These are phyloP conservation scores for Pelargonium exstipulatum DNA, from an alignment of 441 rosid species.

Conservation along the genomic window DNA sequence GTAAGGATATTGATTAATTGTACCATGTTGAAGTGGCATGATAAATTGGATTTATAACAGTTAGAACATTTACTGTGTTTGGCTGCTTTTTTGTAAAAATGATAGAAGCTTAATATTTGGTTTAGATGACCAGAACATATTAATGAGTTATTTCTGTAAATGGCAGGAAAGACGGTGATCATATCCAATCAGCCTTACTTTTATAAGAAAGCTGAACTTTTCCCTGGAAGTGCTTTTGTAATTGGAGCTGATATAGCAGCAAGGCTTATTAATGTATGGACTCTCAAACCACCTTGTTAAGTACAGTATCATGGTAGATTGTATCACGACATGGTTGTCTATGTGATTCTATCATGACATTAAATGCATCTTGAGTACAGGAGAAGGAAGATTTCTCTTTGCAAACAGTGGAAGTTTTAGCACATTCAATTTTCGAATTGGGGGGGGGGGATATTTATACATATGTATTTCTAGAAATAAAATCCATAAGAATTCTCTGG, in stretches of 20 bases:
- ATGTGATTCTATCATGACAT: background rate
- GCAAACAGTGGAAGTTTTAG: no score
- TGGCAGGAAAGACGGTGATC: conserved; percentile 31
- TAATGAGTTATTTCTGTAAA: background rate
- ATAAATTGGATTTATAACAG: no score
- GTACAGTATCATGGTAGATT: background rate
- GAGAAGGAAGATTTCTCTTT: no score
- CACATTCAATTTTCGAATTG: no score
- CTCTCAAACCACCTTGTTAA: conserved; percentile 6
- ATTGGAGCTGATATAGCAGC: conserved; percentile 86
- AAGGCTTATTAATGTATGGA: conserved; percentile 71
- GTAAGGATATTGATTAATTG: background rate
- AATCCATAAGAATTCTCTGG: no score
- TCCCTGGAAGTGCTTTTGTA: conserved; percentile 90
- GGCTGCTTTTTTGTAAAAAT: conserved; percentile 1
- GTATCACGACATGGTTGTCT: background rate
- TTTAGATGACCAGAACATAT: conserved; percentile 1
- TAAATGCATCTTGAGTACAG: background rate
- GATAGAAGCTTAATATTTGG: background rate
- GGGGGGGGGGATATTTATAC: no score
- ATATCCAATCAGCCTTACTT: conserved; percentile 90
- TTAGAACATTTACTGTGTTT: background rate
- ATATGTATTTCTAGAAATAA: no score
- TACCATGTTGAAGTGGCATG: background rate
- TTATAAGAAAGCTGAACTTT: conserved; percentile 88